phyloP scores from a whole-genome alignment of 345 rosid genomes.

The Reutealis trisperma region DNA sequence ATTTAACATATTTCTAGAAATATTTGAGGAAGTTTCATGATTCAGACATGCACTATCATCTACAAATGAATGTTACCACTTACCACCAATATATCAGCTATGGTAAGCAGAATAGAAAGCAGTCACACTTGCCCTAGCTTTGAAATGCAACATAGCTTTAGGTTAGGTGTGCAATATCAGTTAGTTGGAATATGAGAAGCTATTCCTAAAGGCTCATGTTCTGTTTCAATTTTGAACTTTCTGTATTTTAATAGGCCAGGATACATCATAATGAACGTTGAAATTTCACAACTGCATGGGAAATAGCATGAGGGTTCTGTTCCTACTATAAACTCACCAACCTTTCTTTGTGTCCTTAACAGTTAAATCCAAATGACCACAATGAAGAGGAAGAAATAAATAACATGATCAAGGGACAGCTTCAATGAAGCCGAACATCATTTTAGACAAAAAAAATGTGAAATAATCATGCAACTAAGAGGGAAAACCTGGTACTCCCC shows the following conservation, averaged over 20 bases:
- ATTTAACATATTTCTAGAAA: background rate
- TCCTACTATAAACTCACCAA: background rate
- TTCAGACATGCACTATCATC: background rate
- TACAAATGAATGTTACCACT: background rate
- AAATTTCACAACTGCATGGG: background rate
- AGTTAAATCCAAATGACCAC: background rate
- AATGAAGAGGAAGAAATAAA: background rate
- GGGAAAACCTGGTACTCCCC: constrained; percentile 95
- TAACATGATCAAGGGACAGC: background rate
- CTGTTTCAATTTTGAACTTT: background rate
- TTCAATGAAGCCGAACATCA: constrained; percentile 6
- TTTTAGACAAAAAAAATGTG: background rate
- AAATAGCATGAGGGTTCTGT: background rate
- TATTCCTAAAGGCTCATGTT: background rate
- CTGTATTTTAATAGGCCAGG: background rate
- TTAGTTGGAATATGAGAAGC: constrained; percentile 8
- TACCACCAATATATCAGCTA: background rate
- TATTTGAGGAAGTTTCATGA: background rate
- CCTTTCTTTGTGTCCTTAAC: background rate
- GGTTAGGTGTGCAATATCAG: background rate
- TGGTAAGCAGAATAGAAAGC: background rate
- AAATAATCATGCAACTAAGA: constrained; percentile 1
- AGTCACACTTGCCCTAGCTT: background rate
- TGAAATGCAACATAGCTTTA: background rate
- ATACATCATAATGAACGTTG: background rate